Evolutionary conservation across 345 rosid species (phyloP), one percentile per base, ranked within the genome.

Genomic region (Fremontodendron californicum): DNA sequence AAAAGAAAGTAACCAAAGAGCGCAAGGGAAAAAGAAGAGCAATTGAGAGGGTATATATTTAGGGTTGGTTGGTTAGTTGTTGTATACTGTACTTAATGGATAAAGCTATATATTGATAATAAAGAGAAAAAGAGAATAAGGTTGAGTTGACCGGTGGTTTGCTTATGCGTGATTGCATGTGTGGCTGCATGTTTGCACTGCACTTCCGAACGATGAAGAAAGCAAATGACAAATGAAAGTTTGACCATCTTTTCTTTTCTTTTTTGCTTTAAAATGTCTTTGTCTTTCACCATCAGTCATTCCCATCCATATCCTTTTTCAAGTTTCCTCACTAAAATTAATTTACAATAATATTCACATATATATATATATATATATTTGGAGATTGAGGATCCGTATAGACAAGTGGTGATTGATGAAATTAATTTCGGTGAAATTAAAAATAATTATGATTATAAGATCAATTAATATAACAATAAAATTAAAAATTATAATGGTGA

Each of bases 71-170:
- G 51, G 43, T 73, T 62, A 51, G 69, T 31, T 21, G 42, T 18
- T 68, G 65, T n/a, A 33, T 37, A 39, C 1, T 33, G 1, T 33
- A 33, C 35, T 33, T 33, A 33, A 33, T 3, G 3, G 1, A 33
- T 33, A 33, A 33, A 1, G 35, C 3, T 33, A 33, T 33, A 33
- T 33, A 1, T 33, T 33, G 35, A 33, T 33, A 12, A 9, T 13
- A 31, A 3, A 10, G 10, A 25, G 31, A 40, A 54, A 48, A 13
- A 23, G 51, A 39, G 48, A 31, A 27, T 46, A 23, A 63, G 69
- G 65, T 85, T 83, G 88, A 86, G 82, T 83, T 79, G 91, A 88
- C 88, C 77, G 87, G 89, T 82, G 84, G 87, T 80, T 88, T 80
- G 77, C 74, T 58, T 76, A 76, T 79, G 86, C 84, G 74, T 66